phyloP scores from a whole-genome alignment of 75 land plant species.

The Adiantum capillusveneris region DNA sequence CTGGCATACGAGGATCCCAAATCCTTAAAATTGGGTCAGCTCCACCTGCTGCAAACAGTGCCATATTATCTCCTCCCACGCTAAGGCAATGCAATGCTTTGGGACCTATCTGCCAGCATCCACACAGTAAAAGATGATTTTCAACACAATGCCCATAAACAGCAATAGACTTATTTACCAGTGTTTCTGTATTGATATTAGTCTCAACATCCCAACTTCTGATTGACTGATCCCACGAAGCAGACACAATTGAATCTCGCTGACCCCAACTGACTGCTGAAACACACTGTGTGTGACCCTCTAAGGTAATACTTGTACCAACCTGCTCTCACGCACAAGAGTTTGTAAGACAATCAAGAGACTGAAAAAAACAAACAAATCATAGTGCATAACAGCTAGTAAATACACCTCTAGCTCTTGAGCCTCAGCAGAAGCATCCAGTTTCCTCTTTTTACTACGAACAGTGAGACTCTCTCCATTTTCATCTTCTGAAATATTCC shows the following conservation, averaged over 20 bases:
- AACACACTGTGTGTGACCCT: slow-evolving; percentile 80
- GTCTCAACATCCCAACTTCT: slow-evolving; percentile 88
- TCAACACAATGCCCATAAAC: background rate
- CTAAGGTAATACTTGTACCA: slow-evolving; percentile 48
- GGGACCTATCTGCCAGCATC: slow-evolving; percentile 47
- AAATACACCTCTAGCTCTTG: background rate
- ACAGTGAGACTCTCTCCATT: slow-evolving; percentile 34
- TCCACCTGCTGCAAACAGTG: slow-evolving; percentile 79
- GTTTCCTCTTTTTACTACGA: slow-evolving; percentile 54
- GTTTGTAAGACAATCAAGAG: background rate
- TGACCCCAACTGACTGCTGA: slow-evolving; percentile 72
- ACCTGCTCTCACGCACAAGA: slow-evolving; percentile 28
- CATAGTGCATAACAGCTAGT: background rate
- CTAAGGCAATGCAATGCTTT: slow-evolving; percentile 74
- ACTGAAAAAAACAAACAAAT: too few species aligned
- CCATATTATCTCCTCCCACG: slow-evolving; percentile 69
- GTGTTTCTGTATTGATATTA: slow-evolving; percentile 42
- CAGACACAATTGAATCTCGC: slow-evolving; percentile 52
- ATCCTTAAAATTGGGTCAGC: slow-evolving; percentile 70
- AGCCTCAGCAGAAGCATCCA: slow-evolving; percentile 11
- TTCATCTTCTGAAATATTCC: slow-evolving; percentile 42
- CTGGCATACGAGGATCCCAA: slow-evolving; percentile 98
- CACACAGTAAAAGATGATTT: background rate
- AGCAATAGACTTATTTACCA: slow-evolving; percentile 33
- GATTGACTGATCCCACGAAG: slow-evolving; percentile 93